phyloP scores from a whole-genome alignment of 345 rosid genomes.

The Lumnitzera littorea region DNA sequence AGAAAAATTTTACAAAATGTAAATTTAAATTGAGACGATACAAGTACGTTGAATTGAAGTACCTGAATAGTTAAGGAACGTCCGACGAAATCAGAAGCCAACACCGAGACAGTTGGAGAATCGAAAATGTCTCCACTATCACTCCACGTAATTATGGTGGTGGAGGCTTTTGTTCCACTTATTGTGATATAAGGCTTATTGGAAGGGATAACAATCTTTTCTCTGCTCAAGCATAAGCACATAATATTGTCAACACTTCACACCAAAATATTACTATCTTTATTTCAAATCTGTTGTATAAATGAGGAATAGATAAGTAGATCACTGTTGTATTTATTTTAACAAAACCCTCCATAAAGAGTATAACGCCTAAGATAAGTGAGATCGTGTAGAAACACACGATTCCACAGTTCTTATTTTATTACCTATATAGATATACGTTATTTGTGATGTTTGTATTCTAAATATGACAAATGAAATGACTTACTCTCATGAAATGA shows the following conservation, averaged over 20 bases:
- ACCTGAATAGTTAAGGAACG: slow-evolving; percentile 62
- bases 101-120: slow-evolving; percentile 45
- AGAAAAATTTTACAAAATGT: no score
- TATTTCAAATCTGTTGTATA: no score
- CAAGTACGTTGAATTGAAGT: neutral
- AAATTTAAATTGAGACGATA: neutral
- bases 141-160: slow-evolving; percentile 39
- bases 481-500: no score
- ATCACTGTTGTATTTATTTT: no score
- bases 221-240: slow-evolving; percentile 21
- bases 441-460: no score
- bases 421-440: no score
- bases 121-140: slow-evolving; percentile 40
- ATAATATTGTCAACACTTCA: neutral
- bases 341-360: no score
- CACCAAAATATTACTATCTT: neutral
- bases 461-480: no score
- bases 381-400: no score
- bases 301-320: no score
- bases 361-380: no score
- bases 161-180: slow-evolving; percentile 46
- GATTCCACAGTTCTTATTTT: no score
- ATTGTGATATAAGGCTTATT: slow-evolving; percentile 69
- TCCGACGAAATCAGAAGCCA: slow-evolving; percentile 61
- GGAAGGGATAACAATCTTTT: slow-evolving; percentile 49